Evolutionary conservation across 2,329 filamentous ascomycete genomes (phyloP).

Genomic region (Fusarium anguioides): DNA sequence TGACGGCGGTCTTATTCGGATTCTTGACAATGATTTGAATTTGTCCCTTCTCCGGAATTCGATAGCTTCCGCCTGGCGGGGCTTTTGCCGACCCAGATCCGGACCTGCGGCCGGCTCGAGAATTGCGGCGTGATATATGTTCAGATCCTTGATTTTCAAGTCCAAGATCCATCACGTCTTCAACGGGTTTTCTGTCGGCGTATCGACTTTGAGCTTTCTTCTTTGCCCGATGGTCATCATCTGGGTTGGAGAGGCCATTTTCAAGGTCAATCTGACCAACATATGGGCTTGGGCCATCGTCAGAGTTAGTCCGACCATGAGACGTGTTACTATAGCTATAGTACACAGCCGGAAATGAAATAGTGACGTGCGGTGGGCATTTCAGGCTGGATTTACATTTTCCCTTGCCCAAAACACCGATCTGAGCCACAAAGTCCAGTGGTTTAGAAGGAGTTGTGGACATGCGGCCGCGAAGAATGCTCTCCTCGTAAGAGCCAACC

Average conservation of each 20-base stretch:
- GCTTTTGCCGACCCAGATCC: constrained; percentile 62
- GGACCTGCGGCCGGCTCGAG: constrained; percentile 64
- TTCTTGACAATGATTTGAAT: constrained; percentile 98
- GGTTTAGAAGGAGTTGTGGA: constrained; percentile 94
- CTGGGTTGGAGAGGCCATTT: constrained; percentile 72
- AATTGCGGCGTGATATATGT: constrained; percentile 46
- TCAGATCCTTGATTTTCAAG: constrained; percentile 33
- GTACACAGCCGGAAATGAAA: constrained; percentile 94
- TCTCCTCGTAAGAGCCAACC: constrained; percentile 98
- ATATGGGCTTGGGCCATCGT: constrained; percentile 94
- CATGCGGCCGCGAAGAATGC: constrained; percentile 94
- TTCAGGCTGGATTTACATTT: constrained; percentile 86
- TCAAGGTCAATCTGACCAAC: constrained; percentile 94
- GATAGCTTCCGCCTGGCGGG: constrained; percentile 88
- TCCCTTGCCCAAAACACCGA: constrained; percentile 89
- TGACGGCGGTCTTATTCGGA: constrained; percentile 97
- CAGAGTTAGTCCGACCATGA: constrained; percentile 70
- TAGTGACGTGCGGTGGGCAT: constrained; percentile 89
- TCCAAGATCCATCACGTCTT: constrained; percentile 41
- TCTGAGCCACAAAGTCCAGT: constrained; percentile 92
- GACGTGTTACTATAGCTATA: constrained; percentile 86
- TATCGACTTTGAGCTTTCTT: constrained; percentile 61
- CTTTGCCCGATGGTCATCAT: constrained; percentile 60
- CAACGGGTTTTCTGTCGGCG: constrained; percentile 50
- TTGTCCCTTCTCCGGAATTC: constrained; percentile 93